Base-by-base conservation (phyloP, 2,329 filamentous ascomycete species). In the Meredithiella fracta region DNA sequence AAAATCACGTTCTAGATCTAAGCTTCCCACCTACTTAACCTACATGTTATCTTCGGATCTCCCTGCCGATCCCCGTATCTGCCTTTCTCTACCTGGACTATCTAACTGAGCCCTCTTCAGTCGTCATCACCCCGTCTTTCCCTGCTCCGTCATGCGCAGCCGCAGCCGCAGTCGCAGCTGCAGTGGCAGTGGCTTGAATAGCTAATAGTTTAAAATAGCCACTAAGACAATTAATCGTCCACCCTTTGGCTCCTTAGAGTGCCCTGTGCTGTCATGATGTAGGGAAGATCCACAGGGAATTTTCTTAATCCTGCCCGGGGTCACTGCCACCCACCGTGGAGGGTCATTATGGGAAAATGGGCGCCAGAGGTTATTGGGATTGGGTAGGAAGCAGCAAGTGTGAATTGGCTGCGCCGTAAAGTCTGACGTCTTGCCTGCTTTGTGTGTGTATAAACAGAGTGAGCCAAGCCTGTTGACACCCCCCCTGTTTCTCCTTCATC, bases 171-270 rank as follows among this genome's bases (percentile, higher is more conserved):
- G 23, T 15, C 49, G n/a, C 31, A 38, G 49, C 29, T n/a, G 29
- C 25, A 31, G 25, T 54, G 42, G 53, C 40, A 34, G 23, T 49
- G 42, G 53, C 47, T 47, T 54, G 40, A 44, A 44, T 44, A n/a
- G n/a, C n/a, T 11, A 34, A 34, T 34, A 17, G 42, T 54, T 54
- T 54, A 54, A 54, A 38, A 54, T 54, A 54, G 40, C 26, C 15
- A 11, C 23, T 20, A 47, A 22, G 20, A 20, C 14, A 44, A 7
- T 8, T 44, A 44, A 22, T n/a, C n/a, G n/a, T n/a, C n/a, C n/a
- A n/a, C 40, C 15, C 40, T 2, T 8, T 8, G 20, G 11, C 17
- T 20, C 3, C 4, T n/a, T 44, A 17, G n/a, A 15, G 20, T 44
- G 14, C 17, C 14, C 38, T 44, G 52, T 47, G 26, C 53, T 54